Evolutionary conservation across 2,329 filamentous ascomycete species (phyloP).

Genomic region (Metarhizium anisopliae): DNA sequence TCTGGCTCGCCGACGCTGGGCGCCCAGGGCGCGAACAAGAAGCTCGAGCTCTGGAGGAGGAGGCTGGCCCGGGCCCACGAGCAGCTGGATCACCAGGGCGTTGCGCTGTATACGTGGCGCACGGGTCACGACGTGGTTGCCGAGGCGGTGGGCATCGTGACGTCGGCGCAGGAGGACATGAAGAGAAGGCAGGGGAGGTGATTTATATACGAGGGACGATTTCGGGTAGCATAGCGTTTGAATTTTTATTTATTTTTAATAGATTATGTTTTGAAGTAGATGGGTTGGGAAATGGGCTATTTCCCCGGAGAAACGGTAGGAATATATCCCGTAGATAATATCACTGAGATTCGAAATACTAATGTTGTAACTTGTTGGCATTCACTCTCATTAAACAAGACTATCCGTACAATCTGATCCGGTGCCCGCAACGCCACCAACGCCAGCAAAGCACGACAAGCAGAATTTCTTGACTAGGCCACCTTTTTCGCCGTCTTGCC

Average conservation of each 20-base stretch:
- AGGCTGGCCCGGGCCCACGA: slow-evolving; percentile 58
- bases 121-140: slow-evolving; percentile 59
- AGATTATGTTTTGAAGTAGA: too few relatives aligned
- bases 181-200: slow-evolving; percentile 2
- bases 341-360: too few relatives aligned
- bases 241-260: background rate
- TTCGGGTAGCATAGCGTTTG: background rate
- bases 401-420: too few relatives aligned
- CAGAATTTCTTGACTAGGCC: background rate
- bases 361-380: too few relatives aligned
- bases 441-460: background rate
- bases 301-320: too few relatives aligned
- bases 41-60: slow-evolving; percentile 63
- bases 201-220: background rate
- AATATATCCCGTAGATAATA: too few relatives aligned
- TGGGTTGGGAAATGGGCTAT: too few relatives aligned
- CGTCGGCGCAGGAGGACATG: slow-evolving; percentile 40
- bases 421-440: background rate
- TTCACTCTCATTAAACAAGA: too few relatives aligned
- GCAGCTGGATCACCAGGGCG: slow-evolving; percentile 52
- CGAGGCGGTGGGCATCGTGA: slow-evolving; percentile 57
- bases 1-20: slow-evolving; percentile 24
- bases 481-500: slow-evolving; percentile 7
- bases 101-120: slow-evolving; percentile 65
- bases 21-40: slow-evolving; percentile 46